Conservation (phyloP, 1,284 basidiomycete genomes). For the Mrakiaceae sp. region DNA sequence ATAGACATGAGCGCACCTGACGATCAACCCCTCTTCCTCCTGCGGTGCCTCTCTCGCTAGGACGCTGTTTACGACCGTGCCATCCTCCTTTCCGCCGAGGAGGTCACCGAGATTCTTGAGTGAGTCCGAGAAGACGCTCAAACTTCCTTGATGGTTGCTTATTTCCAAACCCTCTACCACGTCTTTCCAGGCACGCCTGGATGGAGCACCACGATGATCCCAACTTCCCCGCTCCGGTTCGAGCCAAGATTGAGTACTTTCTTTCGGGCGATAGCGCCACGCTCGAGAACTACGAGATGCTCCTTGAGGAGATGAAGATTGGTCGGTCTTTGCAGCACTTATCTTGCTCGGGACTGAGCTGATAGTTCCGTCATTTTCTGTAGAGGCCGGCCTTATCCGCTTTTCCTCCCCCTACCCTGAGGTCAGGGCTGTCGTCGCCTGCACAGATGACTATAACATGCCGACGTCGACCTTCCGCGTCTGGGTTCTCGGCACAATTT, state of each 20-base stretch:
- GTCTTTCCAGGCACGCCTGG: neutral
- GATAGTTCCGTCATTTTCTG: neutral
- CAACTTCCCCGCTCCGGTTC: slow-evolving; percentile 5
- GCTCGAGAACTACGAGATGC: slow-evolving; percentile 9
- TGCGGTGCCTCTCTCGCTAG: no score
- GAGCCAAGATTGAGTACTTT: slow-evolving; percentile 13
- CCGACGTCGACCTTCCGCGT: slow-evolving; percentile 73
- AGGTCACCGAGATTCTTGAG: slow-evolving; percentile 10
- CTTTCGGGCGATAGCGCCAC: slow-evolving; percentile 9
- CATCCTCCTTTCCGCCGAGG: slow-evolving; percentile 4
- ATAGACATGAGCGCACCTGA: no score
- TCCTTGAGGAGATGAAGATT: slow-evolving; percentile 15
- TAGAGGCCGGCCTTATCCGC: slow-evolving; percentile 26
- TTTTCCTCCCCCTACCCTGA: slow-evolving; percentile 66
- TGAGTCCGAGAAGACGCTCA: neutral
- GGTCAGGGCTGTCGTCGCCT: slow-evolving; percentile 72
- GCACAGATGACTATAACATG: slow-evolving; percentile 63
- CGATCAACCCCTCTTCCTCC: no score
- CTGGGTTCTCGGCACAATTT: slow-evolving; percentile 35
- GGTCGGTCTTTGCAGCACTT: neutral
- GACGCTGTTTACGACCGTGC: slow-evolving; percentile 11
- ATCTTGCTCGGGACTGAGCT: neutral
- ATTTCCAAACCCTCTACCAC: no score
- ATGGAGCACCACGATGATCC: slow-evolving; percentile 13
- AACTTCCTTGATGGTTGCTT: neutral